Base-by-base conservation (phyloP, 2,329 filamentous ascomycete species). In the Canariomyces notabilis region DNA sequence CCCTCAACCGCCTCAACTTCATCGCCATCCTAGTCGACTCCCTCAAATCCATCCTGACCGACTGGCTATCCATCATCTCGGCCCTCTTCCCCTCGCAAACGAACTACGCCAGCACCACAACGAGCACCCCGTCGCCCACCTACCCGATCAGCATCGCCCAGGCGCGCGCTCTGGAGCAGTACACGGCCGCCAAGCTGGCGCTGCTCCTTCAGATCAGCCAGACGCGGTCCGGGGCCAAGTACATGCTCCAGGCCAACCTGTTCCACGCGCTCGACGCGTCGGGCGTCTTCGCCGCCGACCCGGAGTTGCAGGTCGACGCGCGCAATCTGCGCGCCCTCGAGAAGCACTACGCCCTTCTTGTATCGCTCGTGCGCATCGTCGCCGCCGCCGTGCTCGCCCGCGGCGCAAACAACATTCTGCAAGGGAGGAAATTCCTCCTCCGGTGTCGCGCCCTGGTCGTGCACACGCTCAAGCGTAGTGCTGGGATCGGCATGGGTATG, bases 1-100 rank as follows among this genome's bases (percentile, higher is more conserved):
- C 81, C 22, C 78, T 98, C 45, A 84, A 86, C 59, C 81, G 86
- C 46, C 79, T 95, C 37, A 98, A 98, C 67, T 95, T 96, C 63
- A 79, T 96, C 41, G 86, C 86, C 41, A 83, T 97, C 21, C 77
- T 97, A 22, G 83, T 98, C 42, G 91, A 97, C 66, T 88, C 88
- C 42, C 78, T 98, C 46, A 83, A 87, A 56, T 77, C 79, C 55
- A 79, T 96, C 42, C 79, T 90, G 50, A 67, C 77, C 9, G 90
- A 96, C 57, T 79, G 87, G 67, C 74, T 77, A 44, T 74, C 78
- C 45, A 71, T 77, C 26, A 71, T 76, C 58, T 58, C 12, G 53
- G 56, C 36, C 2, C n/a, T 23, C 29, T 16, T 6, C 29, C 18
- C 59, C 55, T 36, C n/a, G n/a, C n/a, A n/a, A n/a, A n/a, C n/a